Conservation (phyloP, 495 filamentous ascomycete species). For the Xylaria curta region DNA sequence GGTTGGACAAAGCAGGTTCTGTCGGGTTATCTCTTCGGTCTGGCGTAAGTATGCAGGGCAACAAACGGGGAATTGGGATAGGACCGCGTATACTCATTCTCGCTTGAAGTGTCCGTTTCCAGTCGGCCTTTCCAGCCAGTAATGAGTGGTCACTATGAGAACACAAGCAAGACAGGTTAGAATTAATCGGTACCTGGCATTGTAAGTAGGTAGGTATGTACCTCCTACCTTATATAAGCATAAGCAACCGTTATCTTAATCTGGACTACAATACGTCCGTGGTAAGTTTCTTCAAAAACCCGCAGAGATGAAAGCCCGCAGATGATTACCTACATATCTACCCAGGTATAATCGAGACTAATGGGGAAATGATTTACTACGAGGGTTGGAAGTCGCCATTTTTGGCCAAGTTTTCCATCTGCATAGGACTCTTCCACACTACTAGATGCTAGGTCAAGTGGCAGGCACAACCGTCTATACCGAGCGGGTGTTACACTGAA, state of each 20-base stretch:
- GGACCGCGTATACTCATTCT: neutral
- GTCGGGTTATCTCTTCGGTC: constrained; percentile 5
- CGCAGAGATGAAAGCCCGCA: too few species aligned
- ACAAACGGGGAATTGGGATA: constrained; percentile 3
- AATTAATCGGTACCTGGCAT: neutral
- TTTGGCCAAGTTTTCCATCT: neutral
- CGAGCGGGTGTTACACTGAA: too few species aligned
- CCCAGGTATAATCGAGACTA: neutral
- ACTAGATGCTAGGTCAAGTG: too few species aligned
- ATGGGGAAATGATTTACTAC: neutral
- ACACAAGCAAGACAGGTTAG: neutral
- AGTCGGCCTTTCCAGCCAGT: neutral
- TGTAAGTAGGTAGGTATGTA: too few species aligned
- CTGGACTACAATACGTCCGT: too few species aligned
- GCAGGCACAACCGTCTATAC: neutral
- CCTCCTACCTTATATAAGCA: neutral
- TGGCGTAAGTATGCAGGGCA: neutral
- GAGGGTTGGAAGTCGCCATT: neutral
- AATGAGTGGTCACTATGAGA: neutral
- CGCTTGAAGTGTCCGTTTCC: neutral
- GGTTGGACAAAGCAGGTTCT: constrained; percentile 5
- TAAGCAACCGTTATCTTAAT: neutral
- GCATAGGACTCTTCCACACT: neutral
- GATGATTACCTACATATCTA: neutral
- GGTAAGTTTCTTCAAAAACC: too few species aligned